phyloP scores from a whole-genome alignment of 139 green algal genomes.

The Ettlia oleoabundans region DNA sequence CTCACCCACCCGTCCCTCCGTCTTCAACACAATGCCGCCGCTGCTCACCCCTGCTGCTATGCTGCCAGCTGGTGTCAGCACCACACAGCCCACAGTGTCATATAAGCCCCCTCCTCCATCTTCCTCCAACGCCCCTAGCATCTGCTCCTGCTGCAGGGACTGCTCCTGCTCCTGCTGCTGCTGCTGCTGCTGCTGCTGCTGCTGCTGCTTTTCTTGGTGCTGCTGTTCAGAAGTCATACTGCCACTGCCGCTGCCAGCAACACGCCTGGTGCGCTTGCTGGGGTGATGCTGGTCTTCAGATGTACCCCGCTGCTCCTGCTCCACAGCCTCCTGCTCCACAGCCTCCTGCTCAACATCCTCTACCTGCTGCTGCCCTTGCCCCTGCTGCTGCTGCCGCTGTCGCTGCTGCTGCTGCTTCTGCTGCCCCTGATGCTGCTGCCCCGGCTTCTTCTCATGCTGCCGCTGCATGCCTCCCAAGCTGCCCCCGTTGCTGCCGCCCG shows the following conservation, averaged over 20 bases:
- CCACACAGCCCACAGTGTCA: constrained; percentile 80
- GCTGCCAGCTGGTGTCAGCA: constrained; percentile 59
- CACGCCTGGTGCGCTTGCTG: constrained; percentile 1
- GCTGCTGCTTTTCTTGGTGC: constrained; percentile 20
- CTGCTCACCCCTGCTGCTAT: constrained; percentile 81
- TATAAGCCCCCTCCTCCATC: constrained; percentile 12
- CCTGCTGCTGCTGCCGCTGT: no score
- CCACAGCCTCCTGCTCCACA: no score
- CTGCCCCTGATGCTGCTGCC: background rate
- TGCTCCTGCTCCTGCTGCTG: background rate
- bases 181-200: background rate
- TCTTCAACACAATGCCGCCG: constrained; percentile 86
- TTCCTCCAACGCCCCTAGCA: no score
- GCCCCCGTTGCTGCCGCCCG: background rate
- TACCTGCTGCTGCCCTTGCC: no score
- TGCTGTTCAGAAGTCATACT: no score
- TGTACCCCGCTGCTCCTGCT: background rate
- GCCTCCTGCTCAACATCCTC: background rate
- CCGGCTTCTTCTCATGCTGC: background rate
- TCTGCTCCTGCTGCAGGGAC: background rate
- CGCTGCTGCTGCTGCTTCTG: background rate
- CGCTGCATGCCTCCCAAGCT: no score
- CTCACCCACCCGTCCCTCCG: constrained; percentile 79
- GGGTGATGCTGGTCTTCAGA: background rate
- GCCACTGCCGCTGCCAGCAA: constrained; percentile 12